Evolutionary conservation across 2,329 filamentous ascomycete genomes (phyloP).

Genomic region (Aphanoascus verrucosus): DNA sequence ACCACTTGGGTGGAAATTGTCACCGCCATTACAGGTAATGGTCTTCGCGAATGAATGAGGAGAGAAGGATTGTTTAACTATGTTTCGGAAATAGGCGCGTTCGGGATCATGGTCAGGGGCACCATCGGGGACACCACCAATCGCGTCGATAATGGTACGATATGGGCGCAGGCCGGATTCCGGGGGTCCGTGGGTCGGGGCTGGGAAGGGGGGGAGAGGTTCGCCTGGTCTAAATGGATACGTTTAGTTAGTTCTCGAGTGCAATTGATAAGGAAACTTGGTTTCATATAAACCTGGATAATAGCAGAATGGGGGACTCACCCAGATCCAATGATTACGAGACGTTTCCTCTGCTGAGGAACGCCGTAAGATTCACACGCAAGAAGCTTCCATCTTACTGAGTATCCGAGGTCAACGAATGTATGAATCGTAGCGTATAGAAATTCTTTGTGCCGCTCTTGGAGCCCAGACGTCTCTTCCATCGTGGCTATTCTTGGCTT

Average conservation of each 20-base stretch:
- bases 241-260: neutral
- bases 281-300: neutral
- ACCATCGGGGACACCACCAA: conserved; percentile 31
- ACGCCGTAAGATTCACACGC: conserved; percentile 42
- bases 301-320: conserved; percentile 23
- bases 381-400: conserved; percentile 56
- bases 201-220: conserved; percentile 54
- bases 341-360: conserved; percentile 38
- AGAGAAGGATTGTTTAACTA: conserved; percentile 35
- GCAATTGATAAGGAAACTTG: neutral
- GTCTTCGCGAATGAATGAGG: conserved; percentile 43
- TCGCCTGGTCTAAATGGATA: conserved; percentile 53
- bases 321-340: conserved; percentile 46
- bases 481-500: conserved; percentile 62
- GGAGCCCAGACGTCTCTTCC: conserved; percentile 66
- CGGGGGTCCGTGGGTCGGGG: conserved; percentile 44
- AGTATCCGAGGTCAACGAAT: conserved; percentile 57
- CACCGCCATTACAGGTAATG: conserved; percentile 53
- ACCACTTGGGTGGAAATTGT: conserved; percentile 57
- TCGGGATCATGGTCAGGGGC: conserved; percentile 36
- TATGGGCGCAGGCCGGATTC: conserved; percentile 26
- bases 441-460: conserved; percentile 43
- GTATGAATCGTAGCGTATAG: conserved; percentile 53
- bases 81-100: conserved; percentile 18
- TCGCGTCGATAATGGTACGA: conserved; percentile 35